phyloP scores from a whole-genome alignment of 345 rosid species.

The Hibiscus tridactylites region DNA sequence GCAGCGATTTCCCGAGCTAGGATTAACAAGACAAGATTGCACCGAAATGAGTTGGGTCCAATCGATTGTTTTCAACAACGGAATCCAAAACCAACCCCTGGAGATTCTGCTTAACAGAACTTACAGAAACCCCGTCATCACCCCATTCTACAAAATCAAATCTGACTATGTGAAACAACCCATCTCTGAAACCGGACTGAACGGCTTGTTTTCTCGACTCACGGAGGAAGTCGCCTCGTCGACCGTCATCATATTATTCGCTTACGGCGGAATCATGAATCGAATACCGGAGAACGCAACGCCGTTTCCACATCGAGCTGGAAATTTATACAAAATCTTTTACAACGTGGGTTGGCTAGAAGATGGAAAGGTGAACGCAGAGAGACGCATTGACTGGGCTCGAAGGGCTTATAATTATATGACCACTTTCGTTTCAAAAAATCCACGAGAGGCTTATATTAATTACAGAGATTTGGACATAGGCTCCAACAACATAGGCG shows the following conservation, averaged over 20 bases:
- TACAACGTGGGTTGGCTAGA: neutral
- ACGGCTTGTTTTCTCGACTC: neutral
- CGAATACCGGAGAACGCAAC: neutral
- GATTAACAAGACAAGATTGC: neutral
- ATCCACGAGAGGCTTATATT: neutral
- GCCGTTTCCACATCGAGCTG: neutral
- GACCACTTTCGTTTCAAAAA: neutral
- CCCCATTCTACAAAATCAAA: neutral
- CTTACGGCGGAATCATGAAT: constrained; percentile 1
- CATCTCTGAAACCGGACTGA: neutral
- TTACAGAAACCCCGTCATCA: neutral
- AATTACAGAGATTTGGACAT: neutral
- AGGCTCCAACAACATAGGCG: neutral
- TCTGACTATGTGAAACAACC: neutral
- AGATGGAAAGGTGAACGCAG: neutral
- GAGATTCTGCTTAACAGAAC: neutral
- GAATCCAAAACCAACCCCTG: neutral
- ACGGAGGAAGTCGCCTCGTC: neutral
- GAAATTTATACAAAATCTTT: neutral
- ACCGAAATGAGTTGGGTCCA: neutral
- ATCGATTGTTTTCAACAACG: neutral
- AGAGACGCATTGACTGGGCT: neutral
- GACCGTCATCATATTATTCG: neutral
- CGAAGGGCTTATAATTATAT: neutral
- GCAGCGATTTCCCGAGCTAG: neutral